Evolutionary conservation across 2,329 filamentous ascomycete genomes (phyloP), one percentile per base, ranked within the genome.

Genomic region (Fusarium decemcellulare): DNA sequence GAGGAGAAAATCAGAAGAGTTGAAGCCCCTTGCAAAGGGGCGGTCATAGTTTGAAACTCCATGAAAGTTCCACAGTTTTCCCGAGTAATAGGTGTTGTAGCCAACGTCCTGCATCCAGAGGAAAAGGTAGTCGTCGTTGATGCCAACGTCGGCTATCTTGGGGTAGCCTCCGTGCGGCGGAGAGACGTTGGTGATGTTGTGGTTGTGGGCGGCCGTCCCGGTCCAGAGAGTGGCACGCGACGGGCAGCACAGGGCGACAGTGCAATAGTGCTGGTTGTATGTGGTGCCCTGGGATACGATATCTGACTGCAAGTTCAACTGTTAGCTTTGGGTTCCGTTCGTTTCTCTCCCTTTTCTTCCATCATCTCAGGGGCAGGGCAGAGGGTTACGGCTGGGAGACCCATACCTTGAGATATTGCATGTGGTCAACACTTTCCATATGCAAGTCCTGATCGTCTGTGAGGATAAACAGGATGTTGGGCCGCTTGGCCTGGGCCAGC

Each of bases 21-120:
- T 53, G 9, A 39, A 53, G 36, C 36, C 36, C 10, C 27, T 36
- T 10, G 88, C 14, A 87, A 83, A 30, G 89, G 85, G 12, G 81
- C 34, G 79, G 72, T 90, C 79, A 76, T 91, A 92, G 65, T 90
- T 92, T 1, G 82, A 74, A 3, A 86, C 81, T 0, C 81, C 86
- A 59, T 92, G 89, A 0, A 84, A 82, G 71, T 93, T 93, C 80
- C 90, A 90, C 14, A 92, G 81, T 73, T 93, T 93, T n/a, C 90
- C 91, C 0, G 87, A 87, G 72, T 92, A 93, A 74, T 91, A 92
- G 0, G 90, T 92, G 71, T 88, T 87, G 76, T 92, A 93, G 2
- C 90, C 90, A 1, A 86, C 86, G 2, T 85, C 76, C 72, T 93
- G 90, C 34, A 93, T 80, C 90, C 91, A 93, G 0, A 92, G 76